Conservation (phyloP, 2,329 filamentous ascomycete genomes). For the Sporothrix inflata region DNA sequence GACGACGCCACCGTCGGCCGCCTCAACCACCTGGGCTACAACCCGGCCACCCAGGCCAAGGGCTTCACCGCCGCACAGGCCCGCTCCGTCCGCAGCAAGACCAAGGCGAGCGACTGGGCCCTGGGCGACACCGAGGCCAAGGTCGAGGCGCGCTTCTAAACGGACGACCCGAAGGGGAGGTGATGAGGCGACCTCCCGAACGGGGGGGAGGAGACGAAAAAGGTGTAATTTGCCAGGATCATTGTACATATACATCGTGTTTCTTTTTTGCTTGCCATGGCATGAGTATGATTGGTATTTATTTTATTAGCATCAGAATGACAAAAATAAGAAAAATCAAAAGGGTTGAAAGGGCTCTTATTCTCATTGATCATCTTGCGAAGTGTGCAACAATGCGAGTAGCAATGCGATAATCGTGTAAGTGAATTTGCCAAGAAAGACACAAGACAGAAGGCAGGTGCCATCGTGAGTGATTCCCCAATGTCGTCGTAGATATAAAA, state of each 20-base stretch:
- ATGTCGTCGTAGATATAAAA: neutral
- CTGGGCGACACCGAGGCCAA: conserved; percentile 74
- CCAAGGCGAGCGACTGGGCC: conserved; percentile 70
- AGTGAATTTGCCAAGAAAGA: neutral
- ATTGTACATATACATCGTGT: conserved; percentile 15
- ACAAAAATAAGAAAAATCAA: neutral
- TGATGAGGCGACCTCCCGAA: neutral
- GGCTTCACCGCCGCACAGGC: conserved; percentile 83
- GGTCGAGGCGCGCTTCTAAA: conserved; percentile 57
- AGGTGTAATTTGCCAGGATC: conserved; percentile 1
- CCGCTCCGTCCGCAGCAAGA: conserved; percentile 70
- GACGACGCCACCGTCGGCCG: conserved; percentile 66
- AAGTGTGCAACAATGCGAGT: neutral
- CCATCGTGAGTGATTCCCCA: neutral
- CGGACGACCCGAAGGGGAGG: no score
- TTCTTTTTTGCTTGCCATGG: neutral
- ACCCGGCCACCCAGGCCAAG: conserved; percentile 86
- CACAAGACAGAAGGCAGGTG: neutral
- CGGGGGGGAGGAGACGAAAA: neutral
- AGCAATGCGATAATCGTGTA: neutral
- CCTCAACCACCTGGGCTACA: conserved; percentile 77
- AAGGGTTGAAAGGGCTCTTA: neutral
- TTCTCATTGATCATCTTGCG: neutral
- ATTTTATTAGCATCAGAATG: conserved; percentile 18
- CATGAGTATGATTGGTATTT: neutral